phyloP scores from a whole-genome alignment of 352 stramenopile species.

The Phytophthora pisi region DNA sequence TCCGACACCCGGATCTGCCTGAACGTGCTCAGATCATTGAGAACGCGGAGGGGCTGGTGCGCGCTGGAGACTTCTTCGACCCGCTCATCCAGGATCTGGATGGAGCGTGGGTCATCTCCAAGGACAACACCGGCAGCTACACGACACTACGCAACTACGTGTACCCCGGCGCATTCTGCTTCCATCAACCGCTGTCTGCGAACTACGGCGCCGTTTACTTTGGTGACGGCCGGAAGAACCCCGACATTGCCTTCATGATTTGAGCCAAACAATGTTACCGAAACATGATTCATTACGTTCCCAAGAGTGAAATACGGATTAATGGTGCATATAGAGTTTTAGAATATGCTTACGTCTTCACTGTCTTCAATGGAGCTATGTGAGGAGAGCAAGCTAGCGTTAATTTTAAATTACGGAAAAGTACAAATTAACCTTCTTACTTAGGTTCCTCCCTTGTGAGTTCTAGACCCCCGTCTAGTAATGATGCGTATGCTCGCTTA shows the following conservation, averaged over 20 bases:
- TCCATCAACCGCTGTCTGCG: conserved; percentile 60
- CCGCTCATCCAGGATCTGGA: conserved; percentile 73
- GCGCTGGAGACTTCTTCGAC: conserved; percentile 71
- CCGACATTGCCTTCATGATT: conserved; percentile 77
- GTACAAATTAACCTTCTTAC: too few species aligned
- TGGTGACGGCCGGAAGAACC: conserved; percentile 77
- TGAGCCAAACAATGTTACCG: conserved; percentile 14
- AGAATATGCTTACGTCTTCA: too few species aligned
- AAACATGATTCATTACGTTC: conserved; percentile 16
- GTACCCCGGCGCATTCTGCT: conserved; percentile 70
- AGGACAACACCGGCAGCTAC: conserved; percentile 68
- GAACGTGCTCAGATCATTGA: conserved; percentile 64
- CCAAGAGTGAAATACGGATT: too few species aligned
- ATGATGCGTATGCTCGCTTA: too few species aligned
- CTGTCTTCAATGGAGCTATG: too few species aligned
- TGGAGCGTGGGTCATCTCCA: conserved; percentile 60
- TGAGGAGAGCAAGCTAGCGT: too few species aligned
- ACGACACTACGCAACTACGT: conserved; percentile 69
- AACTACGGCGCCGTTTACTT: conserved; percentile 79
- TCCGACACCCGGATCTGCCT: conserved; percentile 65
- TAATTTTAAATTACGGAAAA: too few species aligned
- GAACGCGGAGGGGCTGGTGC: conserved; percentile 60
- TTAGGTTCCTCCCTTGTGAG: too few species aligned
- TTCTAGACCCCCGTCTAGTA: too few species aligned
- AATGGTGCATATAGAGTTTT: too few species aligned